Evolutionary conservation across 495 filamentous ascomycete genomes (phyloP), one percentile per base, ranked within the genome.

Genomic region (Gamarada debralockiae): DNA sequence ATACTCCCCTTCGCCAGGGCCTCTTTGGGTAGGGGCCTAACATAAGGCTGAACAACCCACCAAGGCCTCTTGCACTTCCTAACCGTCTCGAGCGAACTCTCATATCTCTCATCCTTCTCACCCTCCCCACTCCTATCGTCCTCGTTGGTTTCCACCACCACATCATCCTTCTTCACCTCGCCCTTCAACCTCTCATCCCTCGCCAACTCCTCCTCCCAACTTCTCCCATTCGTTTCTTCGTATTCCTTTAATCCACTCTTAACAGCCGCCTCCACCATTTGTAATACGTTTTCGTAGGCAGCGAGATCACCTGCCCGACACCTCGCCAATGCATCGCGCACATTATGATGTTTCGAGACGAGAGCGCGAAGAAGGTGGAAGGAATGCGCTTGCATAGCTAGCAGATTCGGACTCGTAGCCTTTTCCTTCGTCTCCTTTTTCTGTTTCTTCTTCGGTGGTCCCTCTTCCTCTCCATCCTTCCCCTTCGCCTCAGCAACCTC

Each of bases 41-140:
- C 76, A 58, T 97, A 88, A 2, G 93, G 90, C 70, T 99, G 93
- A 39, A 88, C 92, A 3, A 96, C 73, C 88, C 92, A 99, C 78
- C 83, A 97, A 2, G 93, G 93, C 47, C 88, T 68, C 61, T 80
- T 81, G 62, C 87, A 92, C 44, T 79, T 73, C 50, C 74, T 79
- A 24, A 92, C 84, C 1, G 84, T 80, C 24, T 77, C 78, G 22
- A 82, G 76, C 9, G 87, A 91, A 50, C 82, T 84, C 55, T 79
- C 75, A 44, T 66, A 66, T 20, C 34, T 48, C 46, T 58, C 67
- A 8, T 61, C 52, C 5, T 27, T 61, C 34, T 59, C 59, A 10
- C 15, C 33, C 13, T 37, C 34, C 23, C 14, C 27, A 44, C 31
- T 36, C 36, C 36, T 37, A 33, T 54, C 41, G 15, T 52, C 50